phyloP scores from a whole-genome alignment of 257 asterid genomes.

The Pogostemon cablin region DNA sequence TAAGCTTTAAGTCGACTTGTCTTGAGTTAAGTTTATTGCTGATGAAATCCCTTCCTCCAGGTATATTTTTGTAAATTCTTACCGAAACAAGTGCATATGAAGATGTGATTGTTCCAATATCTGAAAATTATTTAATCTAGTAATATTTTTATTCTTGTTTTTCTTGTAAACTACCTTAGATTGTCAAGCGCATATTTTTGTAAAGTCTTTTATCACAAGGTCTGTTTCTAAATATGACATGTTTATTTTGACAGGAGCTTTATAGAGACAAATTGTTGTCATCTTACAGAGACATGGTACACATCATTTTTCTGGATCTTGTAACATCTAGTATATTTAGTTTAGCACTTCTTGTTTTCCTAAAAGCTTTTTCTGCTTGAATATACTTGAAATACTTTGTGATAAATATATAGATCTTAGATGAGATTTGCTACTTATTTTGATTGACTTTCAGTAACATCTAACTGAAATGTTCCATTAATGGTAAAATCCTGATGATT shows the following conservation, averaged over 20 bases:
- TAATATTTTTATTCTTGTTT: too few species aligned
- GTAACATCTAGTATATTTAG: conserved; percentile 8
- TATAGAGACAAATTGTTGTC: conserved; percentile 51
- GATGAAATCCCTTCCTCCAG: too few species aligned
- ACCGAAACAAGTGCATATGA: too few species aligned
- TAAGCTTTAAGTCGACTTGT: neutral
- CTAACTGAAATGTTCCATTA: conserved; percentile 2
- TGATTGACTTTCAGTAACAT: neutral
- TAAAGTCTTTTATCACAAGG: neutral
- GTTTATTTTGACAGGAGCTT: conserved; percentile 52
- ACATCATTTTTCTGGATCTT: conserved; percentile 18
- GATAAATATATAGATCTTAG: conserved; percentile 4
- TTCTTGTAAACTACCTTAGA: too few species aligned
- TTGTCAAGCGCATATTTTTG: too few species aligned
- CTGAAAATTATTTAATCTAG: too few species aligned
- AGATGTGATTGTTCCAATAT: too few species aligned
- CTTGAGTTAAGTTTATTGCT: neutral
- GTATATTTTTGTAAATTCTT: too few species aligned
- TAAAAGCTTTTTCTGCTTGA: conserved; percentile 6
- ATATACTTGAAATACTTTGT: conserved; percentile 4
- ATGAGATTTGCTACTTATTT: conserved; percentile 15
- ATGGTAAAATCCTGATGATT: neutral
- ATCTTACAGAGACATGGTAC: conserved; percentile 75
- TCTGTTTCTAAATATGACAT: conserved; percentile 23
- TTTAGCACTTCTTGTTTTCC: conserved; percentile 13